phyloP scores from a whole-genome alignment of 495 filamentous ascomycete species.

The Ascodesmis nigricans region DNA sequence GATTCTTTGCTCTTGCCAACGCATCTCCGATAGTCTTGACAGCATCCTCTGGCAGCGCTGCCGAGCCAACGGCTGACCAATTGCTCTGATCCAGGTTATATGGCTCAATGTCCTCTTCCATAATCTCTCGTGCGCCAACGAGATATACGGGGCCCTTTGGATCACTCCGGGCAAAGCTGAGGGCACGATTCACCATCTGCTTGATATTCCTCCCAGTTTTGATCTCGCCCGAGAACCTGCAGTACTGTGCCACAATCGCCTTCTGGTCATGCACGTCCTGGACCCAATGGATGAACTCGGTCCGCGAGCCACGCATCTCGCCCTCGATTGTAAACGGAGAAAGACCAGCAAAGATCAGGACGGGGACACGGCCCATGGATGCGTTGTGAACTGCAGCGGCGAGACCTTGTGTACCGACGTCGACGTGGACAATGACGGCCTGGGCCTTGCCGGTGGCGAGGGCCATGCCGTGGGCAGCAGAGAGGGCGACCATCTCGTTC shows the following conservation, averaged over 20 bases:
- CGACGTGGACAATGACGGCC: constrained; percentile 85
- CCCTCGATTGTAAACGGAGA: constrained; percentile 80
- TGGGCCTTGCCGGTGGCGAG: constrained; percentile 69
- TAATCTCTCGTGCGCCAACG: constrained; percentile 61
- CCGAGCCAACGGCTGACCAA: constrained; percentile 56
- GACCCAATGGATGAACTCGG: constrained; percentile 95
- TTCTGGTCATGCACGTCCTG: constrained; percentile 93
- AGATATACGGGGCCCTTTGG: constrained; percentile 78
- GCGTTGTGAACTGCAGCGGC: constrained; percentile 88
- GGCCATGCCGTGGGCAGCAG: constrained; percentile 90
- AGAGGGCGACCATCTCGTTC: constrained; percentile 96
- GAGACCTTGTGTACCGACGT: constrained; percentile 83
- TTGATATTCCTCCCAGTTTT: constrained; percentile 87
- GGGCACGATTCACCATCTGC: constrained; percentile 77
- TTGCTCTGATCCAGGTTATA: constrained; percentile 49
- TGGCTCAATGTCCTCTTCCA: constrained; percentile 77
- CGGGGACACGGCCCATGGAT: constrained; percentile 60
- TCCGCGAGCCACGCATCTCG: constrained; percentile 67
- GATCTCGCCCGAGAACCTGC: constrained; percentile 74
- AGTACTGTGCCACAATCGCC: constrained; percentile 79
- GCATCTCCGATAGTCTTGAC: constrained; percentile 47
- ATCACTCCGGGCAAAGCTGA: constrained; percentile 65
- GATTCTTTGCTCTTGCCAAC: constrained; percentile 48
- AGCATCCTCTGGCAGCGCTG: constrained; percentile 45
- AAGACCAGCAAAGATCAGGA: constrained; percentile 78